Evolutionary conservation across 352 stramenopile genomes (phyloP), one percentile per base, ranked within the genome.

Genomic region (Globisporangium spinosum): DNA sequence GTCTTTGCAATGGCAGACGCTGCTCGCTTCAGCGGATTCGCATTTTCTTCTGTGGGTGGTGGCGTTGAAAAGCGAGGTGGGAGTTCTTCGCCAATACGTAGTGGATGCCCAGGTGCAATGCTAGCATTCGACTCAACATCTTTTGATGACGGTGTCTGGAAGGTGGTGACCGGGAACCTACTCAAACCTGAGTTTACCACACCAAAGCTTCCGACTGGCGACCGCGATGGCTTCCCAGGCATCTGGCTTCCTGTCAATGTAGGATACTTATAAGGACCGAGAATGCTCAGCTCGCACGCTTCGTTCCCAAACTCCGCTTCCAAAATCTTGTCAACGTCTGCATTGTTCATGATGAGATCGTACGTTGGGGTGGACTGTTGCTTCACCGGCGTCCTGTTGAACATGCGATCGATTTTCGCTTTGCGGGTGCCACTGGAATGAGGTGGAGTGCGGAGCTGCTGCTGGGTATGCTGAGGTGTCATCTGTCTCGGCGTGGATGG

Each of bases 1-100:
- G 74, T 79, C 62, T 72, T 76, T 9, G 74, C 64, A 17, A 79
- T 79, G 3, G 71, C 62, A 38, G 74, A 68, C 12, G 74, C 74
- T 23, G 74, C 62, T 27, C 74, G 71, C 32, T 79, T 79, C 23
- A 79, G 49, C 23, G 65, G 71, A 17, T 79, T 77, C 23, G 67
- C 56, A 32, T 61, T 70, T 20, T 62, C 47, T n/a, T 47, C 38
- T 15, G 65, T 53, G 10, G 65, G 65, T 25, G 63, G 38, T n/a
- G 43, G 43, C 6, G 69, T 68, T 17, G 62, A 69, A 22, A 58
- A 58, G 12, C 62, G 65, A 23, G 62, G 34, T 22, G 56, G 64
- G 3, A 43, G 32, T 3, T 32, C 29, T 20, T 51, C 40, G 0
- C 40, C 55, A 3, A 62, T 23, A 17, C 40, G 38, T n/a, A 23